Conservation (phyloP, 345 rosid species). For the Microcos paniculata region DNA sequence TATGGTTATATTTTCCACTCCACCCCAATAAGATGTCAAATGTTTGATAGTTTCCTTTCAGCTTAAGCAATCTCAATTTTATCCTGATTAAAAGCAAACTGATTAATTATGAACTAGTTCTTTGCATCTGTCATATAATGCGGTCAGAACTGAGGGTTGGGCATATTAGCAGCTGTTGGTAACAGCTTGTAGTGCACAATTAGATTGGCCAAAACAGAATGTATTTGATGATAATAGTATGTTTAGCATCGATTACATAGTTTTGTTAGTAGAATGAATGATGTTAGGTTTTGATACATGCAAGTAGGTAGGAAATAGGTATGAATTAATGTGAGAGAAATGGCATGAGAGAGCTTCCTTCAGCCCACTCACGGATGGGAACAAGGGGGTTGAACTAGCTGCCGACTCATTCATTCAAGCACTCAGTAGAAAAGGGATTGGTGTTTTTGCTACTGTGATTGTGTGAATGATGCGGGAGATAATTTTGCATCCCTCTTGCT, state of each 20-base stretch:
- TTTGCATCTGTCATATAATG: not conserved
- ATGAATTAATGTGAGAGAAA: constrained; percentile 21
- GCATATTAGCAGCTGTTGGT: not conserved
- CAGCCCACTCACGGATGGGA: constrained; percentile 76
- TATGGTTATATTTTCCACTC: not conserved
- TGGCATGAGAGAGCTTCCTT: constrained; percentile 74
- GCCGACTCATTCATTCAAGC: constrained; percentile 98
- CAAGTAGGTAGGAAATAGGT: not conserved
- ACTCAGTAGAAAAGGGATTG: constrained; percentile 29
- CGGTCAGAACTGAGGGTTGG: not conserved
- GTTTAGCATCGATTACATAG: not conserved
- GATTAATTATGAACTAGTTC: not conserved
- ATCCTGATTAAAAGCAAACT: not conserved
- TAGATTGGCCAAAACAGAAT: not conserved
- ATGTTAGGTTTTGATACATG: not conserved
- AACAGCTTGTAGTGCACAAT: not conserved
- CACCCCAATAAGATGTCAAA: too few species aligned
- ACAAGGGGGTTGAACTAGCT: constrained; percentile 66
- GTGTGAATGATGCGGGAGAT: constrained; percentile 99
- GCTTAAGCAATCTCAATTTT: not conserved
- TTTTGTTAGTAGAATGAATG: not conserved
- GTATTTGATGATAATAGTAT: not conserved
- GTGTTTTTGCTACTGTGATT: constrained; percentile 46
- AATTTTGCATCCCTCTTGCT: constrained; percentile 55
- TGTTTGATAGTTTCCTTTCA: not conserved